Base-by-base conservation (phyloP, 169 alveolate genomes). In the Babesia bovis region DNA sequence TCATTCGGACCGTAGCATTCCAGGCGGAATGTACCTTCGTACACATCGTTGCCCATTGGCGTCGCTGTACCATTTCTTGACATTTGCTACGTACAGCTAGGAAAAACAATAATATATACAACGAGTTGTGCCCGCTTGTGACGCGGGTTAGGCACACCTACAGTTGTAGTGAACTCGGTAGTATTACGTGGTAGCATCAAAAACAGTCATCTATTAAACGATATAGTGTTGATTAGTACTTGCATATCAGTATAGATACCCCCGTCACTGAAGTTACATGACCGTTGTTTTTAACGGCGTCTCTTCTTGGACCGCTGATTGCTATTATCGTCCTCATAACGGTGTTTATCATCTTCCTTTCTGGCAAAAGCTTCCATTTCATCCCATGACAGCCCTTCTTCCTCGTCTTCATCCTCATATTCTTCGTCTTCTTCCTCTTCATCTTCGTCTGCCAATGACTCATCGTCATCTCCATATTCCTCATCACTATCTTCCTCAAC, bases 361-460 rank as follows among this genome's bases (percentile, higher is more conserved):
- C 71, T 81, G 2, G 88, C 88, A 36, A 69, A 53, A 55, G 88
- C 92, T 66, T 92, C 96, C 75, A 92, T 79, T 41, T 92, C 96
- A 44, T 92, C 96, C 96, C 96, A 92, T 17, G 93, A 85, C 17
- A 92, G 84, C 1, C 95, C 95, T 41, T 91, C 95, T 35, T 90
- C 94, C 51, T 92, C 96, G 26, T 89, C 92, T 23, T 89, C 95
- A 42, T 90, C 96, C 60, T 88, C 93, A 35, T 74, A 83, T 38
- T 84, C 95, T 38, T 84, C 92, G 45, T 90, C 95, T 17, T 87
- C 95, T 25, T 90, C 94, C 33, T 90, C 93, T 36, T 90, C 95
- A 28, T 86, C 91, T 49, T 91, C 96, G 52, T 89, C 90, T 6
- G 85, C 89, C 45, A 78, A 36, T 17, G 85, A 78, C 52, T 85